Evolutionary conservation across 1,139 yeast species (phyloP), one percentile per base, ranked within the genome.

Genomic region (Lodderomyces jiufengensis): DNA sequence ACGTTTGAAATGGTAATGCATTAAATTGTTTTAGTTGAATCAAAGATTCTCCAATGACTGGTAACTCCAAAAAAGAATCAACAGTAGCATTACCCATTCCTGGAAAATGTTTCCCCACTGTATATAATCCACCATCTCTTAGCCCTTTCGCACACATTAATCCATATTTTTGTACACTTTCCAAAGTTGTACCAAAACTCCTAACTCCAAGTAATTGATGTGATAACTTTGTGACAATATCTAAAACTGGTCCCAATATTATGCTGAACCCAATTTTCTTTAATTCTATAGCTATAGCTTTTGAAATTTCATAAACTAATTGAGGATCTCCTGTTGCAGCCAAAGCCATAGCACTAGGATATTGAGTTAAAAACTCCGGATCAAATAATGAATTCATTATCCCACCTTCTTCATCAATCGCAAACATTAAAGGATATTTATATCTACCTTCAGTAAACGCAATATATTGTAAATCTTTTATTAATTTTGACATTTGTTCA

Each of bases 351-450:
- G 81, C 78, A 3, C 81, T 77, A 0, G 85, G 85, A 45, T 73
- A 76, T 51, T 79, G 84, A 8, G 80, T 72, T 22, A 79, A 53
- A 41, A 58, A 63, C 9, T 69, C 67, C 4, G 72, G 66, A 46
- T 78, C 83, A 49, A 73, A 75, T 30, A 79, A 58, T 21, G 80
- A 68, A 52, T 78, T 78, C 56, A 76, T 70, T 77, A 86, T 76
- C 43, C 85, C 87, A 32, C 92, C 76, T 55, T 88, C 97, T 54
- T 87, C 92, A 54, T 80, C 82, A 9, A 81, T 76, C 10, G 95
- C 92, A 62, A 90, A 82, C 42, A 86, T 57, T 21, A 79, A 54
- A 1, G 86, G 86, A 43, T 73, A 62, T 43, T 67, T 61, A 46
- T 78, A 79, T 27, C 72, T 65, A 1, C 77, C 76, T 35, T 68